These are phyloP conservation scores for Endocalyx cinctus DNA, from an alignment of 2,329 filamentous ascomycete species.

Conservation along the genomic window DNA sequence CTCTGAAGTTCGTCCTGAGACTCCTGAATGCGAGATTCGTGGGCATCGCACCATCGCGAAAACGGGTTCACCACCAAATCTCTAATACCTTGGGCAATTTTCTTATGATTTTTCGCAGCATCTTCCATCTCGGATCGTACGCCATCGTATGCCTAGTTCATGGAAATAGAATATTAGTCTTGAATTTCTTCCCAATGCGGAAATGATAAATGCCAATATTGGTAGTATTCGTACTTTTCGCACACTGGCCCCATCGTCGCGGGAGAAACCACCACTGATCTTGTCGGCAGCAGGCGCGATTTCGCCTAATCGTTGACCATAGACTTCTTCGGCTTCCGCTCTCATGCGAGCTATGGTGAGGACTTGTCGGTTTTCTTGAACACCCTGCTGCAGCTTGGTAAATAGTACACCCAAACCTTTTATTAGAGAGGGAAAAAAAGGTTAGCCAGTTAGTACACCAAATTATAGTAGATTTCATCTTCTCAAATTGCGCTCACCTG, in stretches of 20 bases:
- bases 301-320: slow-evolving; percentile 73
- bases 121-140: slow-evolving; percentile 90
- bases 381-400: slow-evolving; percentile 92
- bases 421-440: slow-evolving; percentile 4
- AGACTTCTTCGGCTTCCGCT: slow-evolving; percentile 90
- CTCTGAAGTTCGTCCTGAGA: slow-evolving; percentile 91
- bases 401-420: slow-evolving; percentile 86
- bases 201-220: slow-evolving; percentile 6
- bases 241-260: slow-evolving; percentile 93
- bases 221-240: slow-evolving; percentile 64
- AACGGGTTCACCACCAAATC: slow-evolving; percentile 95
- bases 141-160: slow-evolving; percentile 78
- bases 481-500: slow-evolving; percentile 70
- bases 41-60: slow-evolving; percentile 91
- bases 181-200: no score
- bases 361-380: slow-evolving; percentile 91
- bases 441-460: slow-evolving; percentile 1
- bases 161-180: slow-evolving; percentile 15
- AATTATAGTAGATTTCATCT: no score
- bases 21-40: slow-evolving; percentile 84
- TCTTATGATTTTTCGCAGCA: slow-evolving; percentile 82
- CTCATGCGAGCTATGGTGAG: slow-evolving; percentile 88
- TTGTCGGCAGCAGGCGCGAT: slow-evolving; percentile 81
- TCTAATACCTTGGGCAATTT: slow-evolving; percentile 93
- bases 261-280: slow-evolving; percentile 75